Base-by-base conservation (phyloP, 2,329 filamentous ascomycete species). In the Colletotrichum horii region DNA sequence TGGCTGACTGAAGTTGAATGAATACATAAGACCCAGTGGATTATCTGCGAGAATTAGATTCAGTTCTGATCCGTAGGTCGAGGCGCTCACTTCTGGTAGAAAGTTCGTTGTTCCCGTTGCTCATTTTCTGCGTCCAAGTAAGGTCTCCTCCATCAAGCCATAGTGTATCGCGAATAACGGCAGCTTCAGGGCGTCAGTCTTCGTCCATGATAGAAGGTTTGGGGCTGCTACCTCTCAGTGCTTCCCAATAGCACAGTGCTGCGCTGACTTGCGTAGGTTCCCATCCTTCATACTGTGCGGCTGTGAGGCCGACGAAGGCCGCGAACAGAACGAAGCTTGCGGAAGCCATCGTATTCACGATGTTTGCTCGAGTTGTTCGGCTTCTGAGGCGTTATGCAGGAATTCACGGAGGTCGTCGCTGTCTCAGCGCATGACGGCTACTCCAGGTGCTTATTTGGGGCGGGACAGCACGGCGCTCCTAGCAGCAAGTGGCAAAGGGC, bases 71-170 rank as follows among this genome's bases (percentile, higher is more conserved):
- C 32, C 32, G 12, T 34, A 34, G 32, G 32, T 15, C 34, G 34
- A 34, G 34, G 34, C 14, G 34, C 34, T 36, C 34, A 36, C 34
- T 36, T 36, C 2, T 36, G 2, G 1, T 16, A 15, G 34, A 36
- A 3, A 36, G 34, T 16, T 8, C 34, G 34, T 36, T 36, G 2
- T 36, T 14, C 2, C 34, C 34, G 34, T 36, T 36, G 34, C 34
- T 36, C 34, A 36, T 36, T 36, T 32, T 86, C 38, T 83, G 38
- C n/a, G 34, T 77, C 91, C 92, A 94, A 75, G 77, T 86, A 14
- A 93, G 81, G 56, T 81, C 77, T 5, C 93, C 93, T 48, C 93
- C 93, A 80, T 94, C 92, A 26, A 94, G 82, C 79, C 93, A 94
- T 19, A 94, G 83, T 3, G 88, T 92, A 78, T 94, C 91, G 56